Base-by-base conservation (phyloP, 1,284 basidiomycete genomes). In the Rhizoctonia solani region DNA sequence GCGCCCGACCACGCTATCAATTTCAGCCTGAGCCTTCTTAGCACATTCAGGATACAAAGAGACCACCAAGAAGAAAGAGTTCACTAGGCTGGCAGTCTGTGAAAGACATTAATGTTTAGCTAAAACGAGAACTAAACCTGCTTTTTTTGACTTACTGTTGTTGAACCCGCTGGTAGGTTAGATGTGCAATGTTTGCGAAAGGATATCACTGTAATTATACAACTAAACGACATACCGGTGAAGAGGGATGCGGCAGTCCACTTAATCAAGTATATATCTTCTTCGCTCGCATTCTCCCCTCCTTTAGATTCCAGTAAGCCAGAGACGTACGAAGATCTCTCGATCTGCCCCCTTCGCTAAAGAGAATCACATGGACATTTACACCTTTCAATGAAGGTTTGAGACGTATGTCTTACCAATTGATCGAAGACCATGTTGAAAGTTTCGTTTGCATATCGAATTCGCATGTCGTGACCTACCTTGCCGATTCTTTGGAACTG, bases 1-100 rank as follows among this genome's bases (percentile, higher is more conserved):
- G 46, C 27, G 21, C 49, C 70, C 59, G 23, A 63, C 49, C 4
- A 72, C 66, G 32, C 30, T 29, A 41, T 70, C 54, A 32, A 72
- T 68, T 47, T 72, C 71, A 5, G 54, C 66, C 27, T 71, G 66
- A 4, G 69, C 70, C 27, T 67, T 70, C 25, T 37, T 5, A 34
- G 70, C 71, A 14, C 63, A 49, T 13, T 56, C 54, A 16, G 66
- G 71, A 53, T 72, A 41, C 11, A 46, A 19, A 6, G 9, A 11
- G 13, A 46, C 6, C 44, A 46, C 21, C 8, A 21, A 19, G 21
- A 21, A 14, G 21, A 46, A 46, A 6, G 44, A 9, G 21, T 46
- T 46, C 5, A 46, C 44, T 6, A 46, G 6, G 9, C 8, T 19
- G 21, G n/a, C 44, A 21, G 44, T 46, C 44, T 46, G 25, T 19